Evolutionary conservation across 2,329 filamentous ascomycete genomes (phyloP).

Genomic region (Talaromyces rugulosus): DNA sequence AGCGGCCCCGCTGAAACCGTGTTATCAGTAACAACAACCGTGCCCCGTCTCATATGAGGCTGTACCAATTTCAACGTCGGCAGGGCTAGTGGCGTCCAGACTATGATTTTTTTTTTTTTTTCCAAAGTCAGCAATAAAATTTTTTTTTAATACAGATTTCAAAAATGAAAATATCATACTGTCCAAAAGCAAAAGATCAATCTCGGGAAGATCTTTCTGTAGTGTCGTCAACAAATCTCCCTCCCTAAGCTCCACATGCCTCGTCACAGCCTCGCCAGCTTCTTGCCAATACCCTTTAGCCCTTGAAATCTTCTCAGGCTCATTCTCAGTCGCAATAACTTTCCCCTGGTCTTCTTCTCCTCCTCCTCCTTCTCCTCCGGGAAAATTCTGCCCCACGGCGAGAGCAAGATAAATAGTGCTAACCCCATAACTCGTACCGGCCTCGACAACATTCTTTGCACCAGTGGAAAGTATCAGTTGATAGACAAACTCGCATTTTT

Average conservation of each 20-base stretch:
- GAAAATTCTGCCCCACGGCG: constrained; percentile 27
- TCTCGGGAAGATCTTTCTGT: constrained; percentile 21
- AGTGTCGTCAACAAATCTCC: constrained; percentile 41
- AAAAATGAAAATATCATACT: constrained; percentile 17
- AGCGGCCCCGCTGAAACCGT: constrained; percentile 32
- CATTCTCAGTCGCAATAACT: constrained; percentile 41
- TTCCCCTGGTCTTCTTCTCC: constrained; percentile 14
- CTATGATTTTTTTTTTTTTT: constrained; percentile 26
- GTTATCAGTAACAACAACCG: constrained; percentile 51
- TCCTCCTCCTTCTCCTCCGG: not conserved
- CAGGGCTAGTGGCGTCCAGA: constrained; percentile 54
- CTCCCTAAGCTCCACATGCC: constrained; percentile 35
- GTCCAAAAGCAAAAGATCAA: constrained; percentile 35
- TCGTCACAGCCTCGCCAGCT: constrained; percentile 26
- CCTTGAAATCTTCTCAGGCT: constrained; percentile 27
- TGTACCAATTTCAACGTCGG: constrained; percentile 48
- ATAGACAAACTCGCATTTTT: constrained; percentile 21
- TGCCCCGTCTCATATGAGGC: constrained; percentile 44
- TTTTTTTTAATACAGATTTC: too few species aligned
- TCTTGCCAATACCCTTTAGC: constrained; percentile 34
- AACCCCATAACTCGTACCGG: constrained; percentile 40
- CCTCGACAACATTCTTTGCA: constrained; percentile 36
- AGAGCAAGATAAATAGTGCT: constrained; percentile 42
- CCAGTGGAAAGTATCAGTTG: constrained; percentile 27
- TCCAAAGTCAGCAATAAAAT: too few species aligned